phyloP scores from a whole-genome alignment of 306 rosid species.

The Clitoria ternatea region DNA sequence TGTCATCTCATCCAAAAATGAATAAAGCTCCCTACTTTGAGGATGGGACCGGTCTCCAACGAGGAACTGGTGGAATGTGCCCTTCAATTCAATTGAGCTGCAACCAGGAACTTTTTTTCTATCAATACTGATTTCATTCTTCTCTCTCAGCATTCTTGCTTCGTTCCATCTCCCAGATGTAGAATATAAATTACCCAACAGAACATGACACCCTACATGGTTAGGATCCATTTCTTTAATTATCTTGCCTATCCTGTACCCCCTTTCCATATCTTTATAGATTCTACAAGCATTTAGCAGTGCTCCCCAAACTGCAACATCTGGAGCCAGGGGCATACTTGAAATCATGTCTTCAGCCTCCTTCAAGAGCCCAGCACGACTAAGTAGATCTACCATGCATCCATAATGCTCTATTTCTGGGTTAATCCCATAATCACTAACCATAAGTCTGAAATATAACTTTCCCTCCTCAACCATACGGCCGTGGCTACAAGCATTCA shows the following conservation, averaged over 20 bases:
- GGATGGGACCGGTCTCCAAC: slow-evolving; percentile 51
- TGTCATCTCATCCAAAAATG: slow-evolving; percentile 44
- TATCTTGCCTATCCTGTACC: slow-evolving; percentile 48
- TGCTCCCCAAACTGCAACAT: slow-evolving; percentile 65
- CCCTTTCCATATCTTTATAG: slow-evolving; percentile 57
- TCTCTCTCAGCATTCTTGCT: slow-evolving; percentile 48
- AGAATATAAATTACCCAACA: slow-evolving; percentile 65
- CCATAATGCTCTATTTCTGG: slow-evolving; percentile 64
- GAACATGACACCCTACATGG: slow-evolving; percentile 55
- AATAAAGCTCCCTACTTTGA: slow-evolving; percentile 37
- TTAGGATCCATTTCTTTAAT: slow-evolving; percentile 46
- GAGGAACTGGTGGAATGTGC: slow-evolving; percentile 44
- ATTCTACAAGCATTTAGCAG: slow-evolving; percentile 61
- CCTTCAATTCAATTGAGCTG: slow-evolving; percentile 51
- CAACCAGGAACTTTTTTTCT: slow-evolving; percentile 41
- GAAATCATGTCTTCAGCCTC: slow-evolving; percentile 59
- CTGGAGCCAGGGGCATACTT: slow-evolving; percentile 55
- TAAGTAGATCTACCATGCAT: slow-evolving; percentile 68
- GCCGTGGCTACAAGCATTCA: slow-evolving; percentile 76
- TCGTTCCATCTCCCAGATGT: slow-evolving; percentile 57
- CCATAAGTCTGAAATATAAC: slow-evolving; percentile 47
- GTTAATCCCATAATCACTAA: slow-evolving; percentile 39
- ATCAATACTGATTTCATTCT: slow-evolving; percentile 16
- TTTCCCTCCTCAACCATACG: slow-evolving; percentile 55
- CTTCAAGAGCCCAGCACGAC: slow-evolving; percentile 57